These are phyloP conservation scores for Lactarius pseudohatsudake DNA, from an alignment of 768 basidiomycete species.

Conservation along the genomic window DNA sequence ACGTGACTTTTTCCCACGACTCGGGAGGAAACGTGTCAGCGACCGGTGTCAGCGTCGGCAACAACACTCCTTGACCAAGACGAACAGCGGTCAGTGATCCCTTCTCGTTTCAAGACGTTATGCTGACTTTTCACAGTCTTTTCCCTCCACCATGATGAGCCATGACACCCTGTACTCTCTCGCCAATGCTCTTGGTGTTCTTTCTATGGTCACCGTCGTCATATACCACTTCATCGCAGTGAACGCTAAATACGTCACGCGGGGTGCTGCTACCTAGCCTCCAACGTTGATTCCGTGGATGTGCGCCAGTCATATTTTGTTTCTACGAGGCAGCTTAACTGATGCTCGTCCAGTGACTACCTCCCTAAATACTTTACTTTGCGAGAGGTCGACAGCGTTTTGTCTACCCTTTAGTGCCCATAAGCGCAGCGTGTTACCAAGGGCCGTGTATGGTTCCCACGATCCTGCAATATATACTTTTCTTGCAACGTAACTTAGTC, in stretches of 20 bases:
- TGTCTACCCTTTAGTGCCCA: background rate
- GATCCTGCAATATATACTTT: slow-evolving; percentile 1
- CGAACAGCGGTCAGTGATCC: background rate
- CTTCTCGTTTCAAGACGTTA: background rate
- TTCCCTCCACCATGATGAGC: slow-evolving; percentile 60
- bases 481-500: background rate
- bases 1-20: background rate
- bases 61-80: background rate
- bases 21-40: background rate
- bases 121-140: background rate
- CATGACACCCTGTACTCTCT: slow-evolving; percentile 78
- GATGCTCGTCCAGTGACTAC: background rate
- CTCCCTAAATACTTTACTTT: background rate
- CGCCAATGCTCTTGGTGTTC: slow-evolving; percentile 77
- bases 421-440: background rate
- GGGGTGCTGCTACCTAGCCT: background rate
- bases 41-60: background rate
- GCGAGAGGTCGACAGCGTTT: background rate
- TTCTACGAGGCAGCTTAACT: background rate
- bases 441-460: background rate
- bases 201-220: slow-evolving; percentile 87
- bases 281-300: background rate
- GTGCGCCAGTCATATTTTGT: background rate
- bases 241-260: slow-evolving; percentile 55
- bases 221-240: slow-evolving; percentile 90